A percentile compares a stretch with the other conserved stretches of the same genome.
Conservation (phyloP, 768 basidiomycete genomes). For the Termitomyces sp. region DNA sequence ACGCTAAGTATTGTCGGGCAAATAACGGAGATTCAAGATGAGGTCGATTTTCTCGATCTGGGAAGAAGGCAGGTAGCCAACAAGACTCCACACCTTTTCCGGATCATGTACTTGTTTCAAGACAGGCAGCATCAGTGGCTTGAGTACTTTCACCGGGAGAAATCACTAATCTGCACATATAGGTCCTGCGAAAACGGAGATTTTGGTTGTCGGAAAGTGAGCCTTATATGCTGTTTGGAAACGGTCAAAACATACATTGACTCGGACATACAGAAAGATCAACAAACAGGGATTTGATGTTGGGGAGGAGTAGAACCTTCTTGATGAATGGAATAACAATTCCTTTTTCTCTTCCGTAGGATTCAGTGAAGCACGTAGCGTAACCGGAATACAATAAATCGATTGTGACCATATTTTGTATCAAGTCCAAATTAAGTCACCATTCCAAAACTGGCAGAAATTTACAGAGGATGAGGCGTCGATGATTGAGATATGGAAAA, state of each 20-base stretch:
- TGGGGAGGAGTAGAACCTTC: background rate
- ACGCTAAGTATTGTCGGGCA: background rate
- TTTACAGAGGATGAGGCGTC: background rate
- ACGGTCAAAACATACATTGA: background rate
- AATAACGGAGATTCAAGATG: background rate
- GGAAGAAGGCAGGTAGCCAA: background rate
- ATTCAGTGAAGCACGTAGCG: background rate
- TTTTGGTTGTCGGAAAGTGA: background rate
- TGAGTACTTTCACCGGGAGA: background rate
- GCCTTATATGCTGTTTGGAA: background rate
- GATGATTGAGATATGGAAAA: background rate
- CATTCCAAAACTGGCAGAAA: background rate
- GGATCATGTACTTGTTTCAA: background rate
- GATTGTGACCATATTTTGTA: background rate
- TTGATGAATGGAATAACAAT: background rate
- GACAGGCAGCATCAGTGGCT: background rate
- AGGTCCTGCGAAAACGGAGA: background rate
- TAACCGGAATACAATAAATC: background rate
- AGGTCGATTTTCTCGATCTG: background rate
- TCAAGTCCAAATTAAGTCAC: no score
- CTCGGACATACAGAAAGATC: background rate
- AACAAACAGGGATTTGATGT: background rate
- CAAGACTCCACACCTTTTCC: background rate
- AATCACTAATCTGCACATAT: background rate
- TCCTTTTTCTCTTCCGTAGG: background rate